Evolutionary conservation across 768 basidiomycete genomes (phyloP).

Genomic region (Gloeophyllum trabeum): DNA sequence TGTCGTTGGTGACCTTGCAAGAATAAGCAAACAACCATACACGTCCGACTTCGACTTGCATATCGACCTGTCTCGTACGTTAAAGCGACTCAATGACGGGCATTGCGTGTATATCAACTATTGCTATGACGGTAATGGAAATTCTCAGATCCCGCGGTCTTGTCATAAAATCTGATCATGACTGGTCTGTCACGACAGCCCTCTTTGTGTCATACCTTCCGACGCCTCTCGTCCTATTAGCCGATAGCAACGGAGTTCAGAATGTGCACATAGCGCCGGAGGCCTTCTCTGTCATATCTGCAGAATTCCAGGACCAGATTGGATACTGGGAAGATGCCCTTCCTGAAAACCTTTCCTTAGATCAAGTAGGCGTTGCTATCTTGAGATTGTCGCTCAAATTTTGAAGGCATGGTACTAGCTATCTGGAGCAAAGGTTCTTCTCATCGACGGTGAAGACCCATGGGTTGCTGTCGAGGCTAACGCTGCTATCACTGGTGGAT

Average conservation of each 20-base stretch:
- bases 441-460: conserved; percentile 41
- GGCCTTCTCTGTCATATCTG: conserved; percentile 38
- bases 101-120: conserved; percentile 44
- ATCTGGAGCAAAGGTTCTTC: conserved; percentile 39
- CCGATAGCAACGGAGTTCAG: conserved; percentile 31
- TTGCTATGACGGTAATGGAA: conserved; percentile 42
- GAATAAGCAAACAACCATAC: conserved; percentile 32
- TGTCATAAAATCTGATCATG: conserved; percentile 1
- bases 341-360: conserved; percentile 29
- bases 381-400: not conserved
- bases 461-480: conserved; percentile 40
- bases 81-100: conserved; percentile 47
- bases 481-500: conserved; percentile 37
- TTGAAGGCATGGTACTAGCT: conserved; percentile 5
- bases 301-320: conserved; percentile 37
- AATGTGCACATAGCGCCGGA: conserved; percentile 39
- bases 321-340: conserved; percentile 43
- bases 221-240: conserved; percentile 34
- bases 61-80: conserved; percentile 37
- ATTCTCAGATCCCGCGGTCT: not conserved
- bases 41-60: conserved; percentile 44
- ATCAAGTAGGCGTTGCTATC: conserved; percentile 34
- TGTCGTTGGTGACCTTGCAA: conserved; percentile 33
- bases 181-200: conserved; percentile 8
- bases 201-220: conserved; percentile 30